Percentiles rank a stretch among this genome's conserved stretches.
Conservation (phyloP, 805 yeast species). For the Candida namnaoensis region DNA sequence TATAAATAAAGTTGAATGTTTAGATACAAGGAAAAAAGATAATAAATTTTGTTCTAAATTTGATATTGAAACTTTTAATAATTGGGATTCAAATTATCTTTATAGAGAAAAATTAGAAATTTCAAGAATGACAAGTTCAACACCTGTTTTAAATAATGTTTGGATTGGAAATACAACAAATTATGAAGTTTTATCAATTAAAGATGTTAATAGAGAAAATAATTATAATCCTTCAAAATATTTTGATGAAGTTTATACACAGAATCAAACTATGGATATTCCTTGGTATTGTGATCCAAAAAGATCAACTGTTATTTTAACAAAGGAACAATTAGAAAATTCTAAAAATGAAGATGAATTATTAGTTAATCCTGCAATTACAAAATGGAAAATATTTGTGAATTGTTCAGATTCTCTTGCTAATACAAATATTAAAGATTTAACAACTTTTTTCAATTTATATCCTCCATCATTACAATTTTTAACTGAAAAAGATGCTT, state of each 20-base stretch:
- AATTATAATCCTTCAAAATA: too few relatives aligned
- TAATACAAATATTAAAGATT: background rate
- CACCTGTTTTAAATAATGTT: conserved; percentile 42
- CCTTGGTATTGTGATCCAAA: conserved; percentile 41
- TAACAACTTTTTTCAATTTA: too few relatives aligned
- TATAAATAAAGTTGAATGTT: conserved; percentile 16
- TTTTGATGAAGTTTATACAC: too few relatives aligned
- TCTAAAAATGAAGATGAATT: conserved; percentile 8
- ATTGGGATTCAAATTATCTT: conserved; percentile 63
- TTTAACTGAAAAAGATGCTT: too few relatives aligned
- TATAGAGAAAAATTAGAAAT: conserved; percentile 79
- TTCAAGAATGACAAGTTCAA: conserved; percentile 74
- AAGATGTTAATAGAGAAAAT: conserved; percentile 4
- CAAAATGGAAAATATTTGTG: conserved; percentile 46
- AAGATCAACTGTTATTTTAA: conserved; percentile 40
- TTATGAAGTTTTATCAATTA: conserved; percentile 31
- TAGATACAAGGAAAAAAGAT: conserved; percentile 6
- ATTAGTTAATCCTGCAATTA: conserved; percentile 40
- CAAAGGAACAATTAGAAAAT: conserved; percentile 20
- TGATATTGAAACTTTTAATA: conserved; percentile 35
- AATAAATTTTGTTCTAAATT: conserved; percentile 20
- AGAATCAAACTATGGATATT: conserved; percentile 2
- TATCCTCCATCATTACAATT: background rate
- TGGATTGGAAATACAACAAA: conserved; percentile 87
- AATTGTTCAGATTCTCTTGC: conserved; percentile 38